Conservation (phyloP, 2,329 filamentous ascomycete genomes). For the Lachnellula cervina region DNA sequence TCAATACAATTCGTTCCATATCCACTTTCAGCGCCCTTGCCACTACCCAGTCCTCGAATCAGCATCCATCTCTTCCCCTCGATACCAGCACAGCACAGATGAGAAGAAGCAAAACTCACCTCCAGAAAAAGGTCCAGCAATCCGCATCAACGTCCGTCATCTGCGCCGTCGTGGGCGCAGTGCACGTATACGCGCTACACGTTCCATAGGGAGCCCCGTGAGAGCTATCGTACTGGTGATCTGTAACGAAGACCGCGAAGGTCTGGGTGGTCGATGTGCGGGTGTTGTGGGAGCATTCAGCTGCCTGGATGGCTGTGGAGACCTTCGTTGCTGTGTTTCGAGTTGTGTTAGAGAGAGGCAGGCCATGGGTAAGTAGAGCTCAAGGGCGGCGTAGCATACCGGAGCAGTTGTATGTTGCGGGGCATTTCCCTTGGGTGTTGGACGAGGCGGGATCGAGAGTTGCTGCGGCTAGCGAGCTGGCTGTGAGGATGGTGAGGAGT, state of each 20-base stretch:
- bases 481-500: too few species aligned
- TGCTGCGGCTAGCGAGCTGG: slow-evolving; percentile 1
- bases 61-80: not conserved
- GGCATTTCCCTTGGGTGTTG: slow-evolving; percentile 35
- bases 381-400: slow-evolving; percentile 12
- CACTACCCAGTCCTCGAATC: slow-evolving; percentile 18
- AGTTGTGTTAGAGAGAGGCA: not conserved
- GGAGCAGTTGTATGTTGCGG: slow-evolving; percentile 27
- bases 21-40: slow-evolving; percentile 28
- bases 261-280: slow-evolving; percentile 32
- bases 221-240: slow-evolving; percentile 41
- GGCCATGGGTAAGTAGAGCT: not conserved
- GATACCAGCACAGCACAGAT: too few species aligned
- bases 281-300: slow-evolving; percentile 37
- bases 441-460: slow-evolving; percentile 33
- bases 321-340: slow-evolving; percentile 29
- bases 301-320: slow-evolving; percentile 35
- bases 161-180: slow-evolving; percentile 29
- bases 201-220: slow-evolving; percentile 45
- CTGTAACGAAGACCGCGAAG: slow-evolving; percentile 36
- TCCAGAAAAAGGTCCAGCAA: slow-evolving; percentile 41
- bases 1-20: slow-evolving; percentile 37
- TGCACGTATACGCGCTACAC: slow-evolving; percentile 40
- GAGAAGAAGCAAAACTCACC: slow-evolving; percentile 9
- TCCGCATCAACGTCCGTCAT: slow-evolving; percentile 31